Base-by-base conservation (phyloP, 2,329 filamentous ascomycete species). In the Aspergillus transmontanensis region DNA sequence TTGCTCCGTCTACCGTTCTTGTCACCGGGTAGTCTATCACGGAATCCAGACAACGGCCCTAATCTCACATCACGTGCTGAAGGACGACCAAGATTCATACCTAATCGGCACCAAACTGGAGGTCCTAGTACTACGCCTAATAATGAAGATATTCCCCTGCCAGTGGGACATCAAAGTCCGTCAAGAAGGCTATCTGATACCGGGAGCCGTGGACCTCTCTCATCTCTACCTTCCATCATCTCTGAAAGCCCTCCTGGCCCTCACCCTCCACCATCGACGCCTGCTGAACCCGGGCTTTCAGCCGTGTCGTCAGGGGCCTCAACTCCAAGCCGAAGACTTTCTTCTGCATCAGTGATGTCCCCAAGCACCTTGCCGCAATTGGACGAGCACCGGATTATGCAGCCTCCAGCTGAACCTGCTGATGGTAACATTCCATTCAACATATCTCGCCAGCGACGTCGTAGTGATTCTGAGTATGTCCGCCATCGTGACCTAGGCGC, bases 231-330 rank as follows among this genome's bases (percentile, higher is more conserved):
- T 68, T 81, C 81, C 36, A 78, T 80, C 5, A 69, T 83, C 48
- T 82, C 84, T n/a, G 86, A 87, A 66, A 84, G 84, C 41, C 84
- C 85, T 11, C 80, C 83, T 21, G 85, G 87, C 21, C 85, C 87
- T 54, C 79, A 85, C 63, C 87, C 87, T 53, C 87, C 87, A 53
- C 87, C 87, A 6, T 87, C 87, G 1, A 89, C 87, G 2, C 87
- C 87, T 23, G 87, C 87, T 16, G 87, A 86, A 57, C 82, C 83
- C 32, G 84, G 84, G 23, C 73, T 87, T 50, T 87, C 83, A 64
- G 81, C 81, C 23, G 82, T 82, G 63, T 85, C 81, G 54, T 87
- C 85, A 21, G 83, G 83, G 19, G 79, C 80, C 56, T 84, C 83
- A 19, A 82, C 81, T 16, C 82, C 81, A 19, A 82, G 73, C 62